These are phyloP conservation scores for Phytophthora colocasiae DNA, from an alignment of 352 stramenopile genomes.

Conservation along the genomic window DNA sequence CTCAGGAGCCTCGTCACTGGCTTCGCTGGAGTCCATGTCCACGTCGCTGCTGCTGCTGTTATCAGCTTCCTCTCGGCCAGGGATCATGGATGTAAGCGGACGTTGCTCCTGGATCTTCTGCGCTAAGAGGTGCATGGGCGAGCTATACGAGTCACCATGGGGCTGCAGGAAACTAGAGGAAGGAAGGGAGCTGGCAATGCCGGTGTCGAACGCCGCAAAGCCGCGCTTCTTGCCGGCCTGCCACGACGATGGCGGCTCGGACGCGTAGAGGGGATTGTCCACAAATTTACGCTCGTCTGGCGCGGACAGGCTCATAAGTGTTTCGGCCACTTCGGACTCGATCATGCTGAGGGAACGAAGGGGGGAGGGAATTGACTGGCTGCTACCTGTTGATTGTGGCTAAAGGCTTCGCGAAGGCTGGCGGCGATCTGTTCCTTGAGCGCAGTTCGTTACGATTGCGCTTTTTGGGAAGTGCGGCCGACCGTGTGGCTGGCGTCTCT, in stretches of 20 bases:
- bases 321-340: constrained; percentile 78
- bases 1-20: constrained; percentile 55
- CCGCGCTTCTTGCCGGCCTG: constrained; percentile 63
- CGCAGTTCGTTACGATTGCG: constrained; percentile 32
- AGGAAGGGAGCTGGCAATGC: constrained; percentile 59
- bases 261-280: constrained; percentile 64
- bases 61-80: constrained; percentile 38
- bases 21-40: constrained; percentile 60
- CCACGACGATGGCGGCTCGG: constrained; percentile 57
- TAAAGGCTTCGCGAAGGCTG: constrained; percentile 12
- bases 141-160: constrained; percentile 22
- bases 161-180: constrained; percentile 57
- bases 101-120: constrained; percentile 63
- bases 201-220: constrained; percentile 48
- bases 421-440: constrained; percentile 8
- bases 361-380: constrained; percentile 8
- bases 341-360: constrained; percentile 47
- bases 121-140: constrained; percentile 50
- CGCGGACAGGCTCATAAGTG: constrained; percentile 82
- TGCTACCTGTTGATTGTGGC: constrained; percentile 6
- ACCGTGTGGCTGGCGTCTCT: constrained; percentile 31
- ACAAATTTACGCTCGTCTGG: constrained; percentile 72
- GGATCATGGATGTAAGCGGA: constrained; percentile 80
- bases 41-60: constrained; percentile 62
- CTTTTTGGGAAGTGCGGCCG: constrained; percentile 28